A percentile compares a stretch with the other conserved stretches of the same genome.
Conservation (phyloP, 2,329 filamentous ascomycete genomes). For the Fusarium compactum region DNA sequence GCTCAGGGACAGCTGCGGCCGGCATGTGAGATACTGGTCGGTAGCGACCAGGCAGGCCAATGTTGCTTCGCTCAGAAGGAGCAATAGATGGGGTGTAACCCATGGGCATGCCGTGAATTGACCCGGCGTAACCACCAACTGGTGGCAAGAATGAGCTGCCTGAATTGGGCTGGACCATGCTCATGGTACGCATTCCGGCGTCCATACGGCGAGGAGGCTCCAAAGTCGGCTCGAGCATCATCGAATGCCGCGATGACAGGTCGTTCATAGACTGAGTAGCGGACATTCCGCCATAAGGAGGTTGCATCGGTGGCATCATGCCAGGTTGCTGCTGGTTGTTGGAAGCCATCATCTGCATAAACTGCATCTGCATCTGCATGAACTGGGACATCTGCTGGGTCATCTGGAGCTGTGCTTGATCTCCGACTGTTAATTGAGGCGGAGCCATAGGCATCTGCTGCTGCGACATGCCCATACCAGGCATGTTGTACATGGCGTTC, state of each 20-base stretch:
- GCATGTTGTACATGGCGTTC: constrained; percentile 53
- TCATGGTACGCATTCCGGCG: constrained; percentile 76
- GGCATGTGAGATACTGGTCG: constrained; percentile 82
- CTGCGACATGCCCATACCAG: constrained; percentile 48
- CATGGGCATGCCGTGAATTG: constrained; percentile 54
- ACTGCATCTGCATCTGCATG: constrained; percentile 95
- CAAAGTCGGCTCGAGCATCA: constrained; percentile 60
- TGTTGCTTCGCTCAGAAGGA: constrained; percentile 93
- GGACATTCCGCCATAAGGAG: constrained; percentile 45
- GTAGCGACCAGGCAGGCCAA: constrained; percentile 90
- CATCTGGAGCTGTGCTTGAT: constrained; percentile 83
- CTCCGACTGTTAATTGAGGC: constrained; percentile 67
- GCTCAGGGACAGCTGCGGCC: constrained; percentile 46
- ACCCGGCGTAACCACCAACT: constrained; percentile 49
- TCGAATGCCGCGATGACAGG: constrained; percentile 59
- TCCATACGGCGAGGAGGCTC: constrained; percentile 59
- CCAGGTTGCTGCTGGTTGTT: constrained; percentile 48
- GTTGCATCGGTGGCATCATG: constrained; percentile 47
- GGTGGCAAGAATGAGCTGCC: constrained; percentile 67
- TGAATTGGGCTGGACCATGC: constrained; percentile 80
- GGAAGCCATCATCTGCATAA: constrained; percentile 83
- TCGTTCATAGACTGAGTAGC: constrained; percentile 59
- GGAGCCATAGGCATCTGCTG: constrained; percentile 55
- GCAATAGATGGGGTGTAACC: constrained; percentile 92
- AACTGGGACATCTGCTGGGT: constrained; percentile 87